Conservation (phyloP, 345 rosid genomes). For the Salix suchowensis region DNA sequence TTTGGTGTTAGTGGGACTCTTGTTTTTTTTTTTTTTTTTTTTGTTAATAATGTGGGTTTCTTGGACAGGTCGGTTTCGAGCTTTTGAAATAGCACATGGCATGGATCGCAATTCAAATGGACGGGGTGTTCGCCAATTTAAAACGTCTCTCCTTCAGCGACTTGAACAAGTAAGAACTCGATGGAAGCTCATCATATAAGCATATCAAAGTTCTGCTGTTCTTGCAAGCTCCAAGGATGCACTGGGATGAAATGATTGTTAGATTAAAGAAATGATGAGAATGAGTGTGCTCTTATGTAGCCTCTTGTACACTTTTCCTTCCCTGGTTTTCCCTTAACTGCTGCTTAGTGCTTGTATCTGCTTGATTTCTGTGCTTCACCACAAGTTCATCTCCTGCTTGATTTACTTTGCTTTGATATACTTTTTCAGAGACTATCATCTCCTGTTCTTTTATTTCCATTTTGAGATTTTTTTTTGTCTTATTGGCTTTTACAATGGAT, state of each 20-base stretch:
- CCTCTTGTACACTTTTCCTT: neutral
- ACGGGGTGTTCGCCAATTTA: slow-evolving; percentile 85
- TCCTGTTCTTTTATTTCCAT: neutral
- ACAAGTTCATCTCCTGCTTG: neutral
- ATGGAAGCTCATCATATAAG: neutral
- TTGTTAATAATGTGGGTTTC: slow-evolving; percentile 1
- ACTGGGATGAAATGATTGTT: neutral
- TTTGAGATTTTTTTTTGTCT: slow-evolving; percentile 1
- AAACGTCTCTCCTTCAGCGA: slow-evolving; percentile 83
- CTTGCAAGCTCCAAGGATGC: too few relatives aligned
- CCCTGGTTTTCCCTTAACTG: neutral
- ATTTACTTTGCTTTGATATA: neutral
- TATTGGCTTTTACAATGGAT: slow-evolving; percentile 13
- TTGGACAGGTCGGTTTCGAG: slow-evolving; percentile 77
- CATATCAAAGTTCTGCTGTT: neutral
- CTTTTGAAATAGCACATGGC: slow-evolving; percentile 70
- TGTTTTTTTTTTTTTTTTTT: too few relatives aligned
- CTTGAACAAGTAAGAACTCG: slow-evolving; percentile 55
- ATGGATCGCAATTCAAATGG: slow-evolving; percentile 70
- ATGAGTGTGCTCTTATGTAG: neutral
- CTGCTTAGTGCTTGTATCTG: neutral
- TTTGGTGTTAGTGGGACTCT: too few relatives aligned
- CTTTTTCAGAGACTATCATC: neutral
- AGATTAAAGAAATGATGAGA: neutral
- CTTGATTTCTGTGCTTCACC: neutral